Evolutionary conservation across 495 filamentous ascomycete genomes (phyloP).

Genomic region (Collariella sp.): DNA sequence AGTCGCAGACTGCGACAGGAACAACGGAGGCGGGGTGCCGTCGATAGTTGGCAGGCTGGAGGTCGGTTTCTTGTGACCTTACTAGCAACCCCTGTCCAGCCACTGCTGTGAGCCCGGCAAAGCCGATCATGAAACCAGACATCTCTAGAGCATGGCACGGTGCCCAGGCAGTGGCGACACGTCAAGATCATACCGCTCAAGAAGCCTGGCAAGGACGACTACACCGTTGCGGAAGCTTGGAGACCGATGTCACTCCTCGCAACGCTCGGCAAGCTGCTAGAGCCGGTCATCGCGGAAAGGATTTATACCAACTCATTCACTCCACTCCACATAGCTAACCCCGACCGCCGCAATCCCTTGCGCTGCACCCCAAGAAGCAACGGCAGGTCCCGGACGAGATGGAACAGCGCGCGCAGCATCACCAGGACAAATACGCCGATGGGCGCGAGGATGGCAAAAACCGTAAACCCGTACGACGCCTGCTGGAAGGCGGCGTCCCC

Average conservation of each 20-base stretch:
- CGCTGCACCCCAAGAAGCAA: too few relatives aligned
- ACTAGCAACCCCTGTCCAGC: conserved; percentile 20
- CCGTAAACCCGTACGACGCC: neutral
- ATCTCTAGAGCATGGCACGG: neutral
- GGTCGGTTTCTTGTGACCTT: neutral
- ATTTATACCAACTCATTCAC: too few relatives aligned
- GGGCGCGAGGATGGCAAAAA: neutral
- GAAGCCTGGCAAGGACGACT: neutral
- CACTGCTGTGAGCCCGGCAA: too few relatives aligned
- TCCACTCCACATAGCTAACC: too few relatives aligned
- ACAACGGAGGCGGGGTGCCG: too few relatives aligned
- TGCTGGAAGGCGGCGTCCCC: neutral
- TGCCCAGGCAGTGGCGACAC: neutral
- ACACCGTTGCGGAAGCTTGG: neutral
- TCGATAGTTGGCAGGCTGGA: neutral
- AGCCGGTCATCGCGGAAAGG: neutral
- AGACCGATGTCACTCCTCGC: neutral
- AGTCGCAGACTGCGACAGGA: neutral
- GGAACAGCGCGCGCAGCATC: too few relatives aligned
- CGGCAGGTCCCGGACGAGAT: too few relatives aligned
- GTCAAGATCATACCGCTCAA: neutral
- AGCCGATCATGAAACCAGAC: too few relatives aligned
- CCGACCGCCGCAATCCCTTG: too few relatives aligned
- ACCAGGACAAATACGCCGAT: too few relatives aligned
- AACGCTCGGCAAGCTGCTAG: neutral